A percentile compares a stretch with the other conserved stretches of the same genome.
Conservation (phyloP, 306 rosid species). For the Abrus precatorius region DNA sequence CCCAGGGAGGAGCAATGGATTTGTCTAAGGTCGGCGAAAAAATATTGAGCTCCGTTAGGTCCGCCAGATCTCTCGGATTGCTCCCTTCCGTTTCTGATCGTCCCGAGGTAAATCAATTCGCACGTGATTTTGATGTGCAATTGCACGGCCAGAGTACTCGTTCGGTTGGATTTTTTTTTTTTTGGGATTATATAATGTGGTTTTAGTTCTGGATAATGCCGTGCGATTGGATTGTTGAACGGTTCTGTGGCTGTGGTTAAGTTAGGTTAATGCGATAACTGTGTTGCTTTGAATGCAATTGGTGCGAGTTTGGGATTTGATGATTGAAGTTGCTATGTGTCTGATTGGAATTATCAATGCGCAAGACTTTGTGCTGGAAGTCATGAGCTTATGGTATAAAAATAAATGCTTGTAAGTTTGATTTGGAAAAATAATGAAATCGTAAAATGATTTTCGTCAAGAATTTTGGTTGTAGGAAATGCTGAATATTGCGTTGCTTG, state of each 20-base stretch:
- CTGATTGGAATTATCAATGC: neutral
- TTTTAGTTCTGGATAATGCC: conserved; percentile 44
- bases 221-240: conserved; percentile 22
- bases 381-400: neutral
- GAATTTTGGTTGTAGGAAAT: conserved; percentile 30
- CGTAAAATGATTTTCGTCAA: neutral
- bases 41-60: conserved; percentile 95
- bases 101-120: conserved; percentile 74
- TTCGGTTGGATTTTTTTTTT: conserved; percentile 7
- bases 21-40: conserved; percentile 94
- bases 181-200: neutral
- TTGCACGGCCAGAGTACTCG: neutral
- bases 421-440: conserved; percentile 8
- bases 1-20: conserved; percentile 97
- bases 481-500: neutral
- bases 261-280: conserved; percentile 34
- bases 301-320: conserved; percentile 32
- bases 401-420: neutral
- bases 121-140: conserved; percentile 13
- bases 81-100: conserved; percentile 91
- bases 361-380: neutral
- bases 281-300: conserved; percentile 27
- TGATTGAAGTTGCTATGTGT: conserved; percentile 5
- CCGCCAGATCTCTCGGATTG: conserved; percentile 94
- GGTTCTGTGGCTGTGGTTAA: conserved; percentile 10